A percentile compares a stretch with the other conserved stretches of the same genome.
Evolutionary conservation across 2,329 filamentous ascomycete species (phyloP).

Genomic region (Ophiostoma perfectum): DNA sequence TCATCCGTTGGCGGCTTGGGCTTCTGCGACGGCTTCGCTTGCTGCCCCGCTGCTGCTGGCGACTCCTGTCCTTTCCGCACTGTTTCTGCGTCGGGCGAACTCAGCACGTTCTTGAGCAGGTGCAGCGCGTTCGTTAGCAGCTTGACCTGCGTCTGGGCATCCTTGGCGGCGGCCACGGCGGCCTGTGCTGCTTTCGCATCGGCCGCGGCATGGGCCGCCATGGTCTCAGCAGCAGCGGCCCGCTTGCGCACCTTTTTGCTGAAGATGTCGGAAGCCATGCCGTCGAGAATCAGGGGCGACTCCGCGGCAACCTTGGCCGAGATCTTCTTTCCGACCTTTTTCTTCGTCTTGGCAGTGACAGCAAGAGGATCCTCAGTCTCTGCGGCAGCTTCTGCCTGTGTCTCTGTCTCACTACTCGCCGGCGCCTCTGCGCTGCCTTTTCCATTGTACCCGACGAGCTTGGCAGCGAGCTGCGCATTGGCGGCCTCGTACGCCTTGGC

Average conservation of each 20-base stretch:
- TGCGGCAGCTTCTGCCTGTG: background rate
- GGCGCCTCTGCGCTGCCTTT: background rate
- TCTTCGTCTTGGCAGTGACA: background rate
- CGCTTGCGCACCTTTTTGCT: background rate
- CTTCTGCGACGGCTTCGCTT: background rate
- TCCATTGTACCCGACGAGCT: background rate
- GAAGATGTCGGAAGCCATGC: background rate
- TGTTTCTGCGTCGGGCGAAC: background rate
- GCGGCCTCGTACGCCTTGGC: conserved; percentile 5
- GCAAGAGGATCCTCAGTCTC: background rate
- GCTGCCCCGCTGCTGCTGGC: background rate
- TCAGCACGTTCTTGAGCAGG: conserved; percentile 37
- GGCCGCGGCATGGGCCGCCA: background rate
- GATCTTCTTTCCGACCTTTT: background rate
- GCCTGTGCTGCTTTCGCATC: conserved; percentile 18
- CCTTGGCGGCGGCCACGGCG: conserved; percentile 6
- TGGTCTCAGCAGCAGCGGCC: background rate
- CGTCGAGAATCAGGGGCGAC: background rate
- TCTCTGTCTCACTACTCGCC: background rate
- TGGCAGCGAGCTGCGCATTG: background rate
- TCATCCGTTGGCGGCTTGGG: background rate
- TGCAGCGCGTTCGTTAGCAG: conserved; percentile 36
- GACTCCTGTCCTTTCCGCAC: background rate
- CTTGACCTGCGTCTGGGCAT: conserved; percentile 29
- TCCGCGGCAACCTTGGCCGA: background rate